phyloP scores from a whole-genome alignment of 2,329 filamentous ascomycete genomes.

The Trichoderma semiorbis region DNA sequence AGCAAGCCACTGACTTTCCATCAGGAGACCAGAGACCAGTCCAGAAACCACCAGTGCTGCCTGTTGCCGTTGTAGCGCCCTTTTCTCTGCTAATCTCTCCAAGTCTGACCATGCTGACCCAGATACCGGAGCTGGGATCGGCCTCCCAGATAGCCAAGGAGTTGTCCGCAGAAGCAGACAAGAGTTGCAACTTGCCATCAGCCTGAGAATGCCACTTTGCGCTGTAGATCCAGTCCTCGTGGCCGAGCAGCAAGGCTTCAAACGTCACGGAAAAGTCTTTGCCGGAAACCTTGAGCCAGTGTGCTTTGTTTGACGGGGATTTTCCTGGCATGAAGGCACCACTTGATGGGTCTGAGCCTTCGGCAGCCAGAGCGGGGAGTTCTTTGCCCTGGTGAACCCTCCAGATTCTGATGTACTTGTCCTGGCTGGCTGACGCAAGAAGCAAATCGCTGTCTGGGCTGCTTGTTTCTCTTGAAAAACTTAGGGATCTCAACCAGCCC shows the following conservation, averaged over 20 bases:
- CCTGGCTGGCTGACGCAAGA: constrained; percentile 90
- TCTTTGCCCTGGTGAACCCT: constrained; percentile 70
- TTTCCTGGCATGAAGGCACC: constrained; percentile 62
- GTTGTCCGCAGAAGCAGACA: constrained; percentile 93
- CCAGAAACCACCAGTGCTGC: constrained; percentile 95
- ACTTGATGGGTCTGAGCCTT: constrained; percentile 53
- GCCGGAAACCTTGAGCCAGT: constrained; percentile 62
- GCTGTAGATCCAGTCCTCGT: constrained; percentile 98
- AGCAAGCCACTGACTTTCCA: constrained; percentile 69
- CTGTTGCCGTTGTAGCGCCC: constrained; percentile 92
- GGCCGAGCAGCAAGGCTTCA: constrained; percentile 86
- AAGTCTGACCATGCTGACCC: constrained; percentile 80
- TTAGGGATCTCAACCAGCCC: constrained; percentile 86
- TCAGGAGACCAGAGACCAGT: constrained; percentile 86
- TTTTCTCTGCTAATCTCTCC: constrained; percentile 95
- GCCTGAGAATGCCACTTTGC: constrained; percentile 64
- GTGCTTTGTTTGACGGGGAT: constrained; percentile 83
- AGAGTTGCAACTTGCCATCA: constrained; percentile 61
- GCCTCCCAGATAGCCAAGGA: constrained; percentile 91
- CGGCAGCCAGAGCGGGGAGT: constrained; percentile 53
- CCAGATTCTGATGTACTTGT: constrained; percentile 96
- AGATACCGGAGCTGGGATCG: constrained; percentile 79
- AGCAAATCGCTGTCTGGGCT: constrained; percentile 63
- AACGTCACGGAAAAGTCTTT: constrained; percentile 80
- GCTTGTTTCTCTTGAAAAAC: constrained; percentile 64